Percentiles rank a stretch among this genome's conserved stretches.
These are phyloP conservation scores for Phaffia tasmanica DNA, from an alignment of 768 basidiomycete genomes.

Conservation along the genomic window DNA sequence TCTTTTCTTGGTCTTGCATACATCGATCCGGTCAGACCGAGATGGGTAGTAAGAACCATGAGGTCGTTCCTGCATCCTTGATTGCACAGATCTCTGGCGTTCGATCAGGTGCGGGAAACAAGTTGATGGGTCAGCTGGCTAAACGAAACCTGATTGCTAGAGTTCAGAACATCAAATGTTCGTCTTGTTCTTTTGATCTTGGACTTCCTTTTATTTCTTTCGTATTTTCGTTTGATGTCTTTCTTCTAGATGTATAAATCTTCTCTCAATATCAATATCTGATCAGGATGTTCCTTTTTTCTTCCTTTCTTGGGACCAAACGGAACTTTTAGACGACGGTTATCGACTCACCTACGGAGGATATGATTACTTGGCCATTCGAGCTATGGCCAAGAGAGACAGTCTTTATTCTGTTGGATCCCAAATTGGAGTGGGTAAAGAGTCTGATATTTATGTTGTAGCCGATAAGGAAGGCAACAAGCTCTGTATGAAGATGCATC, in stretches of 20 bases:
- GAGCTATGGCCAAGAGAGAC: constrained; percentile 80
- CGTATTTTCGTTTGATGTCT: neutral
- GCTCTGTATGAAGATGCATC: constrained; percentile 85
- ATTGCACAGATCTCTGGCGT: constrained; percentile 90
- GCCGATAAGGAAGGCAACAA: constrained; percentile 72
- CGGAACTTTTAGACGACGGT: constrained; percentile 63
- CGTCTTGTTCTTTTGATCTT: constrained; percentile 29
- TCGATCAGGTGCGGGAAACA: constrained; percentile 84
- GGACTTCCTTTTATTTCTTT: neutral
- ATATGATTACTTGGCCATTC: constrained; percentile 92
- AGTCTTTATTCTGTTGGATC: constrained; percentile 86
- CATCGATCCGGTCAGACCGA: constrained; percentile 54
- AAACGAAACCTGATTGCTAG: constrained; percentile 82
- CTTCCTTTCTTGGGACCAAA: neutral
- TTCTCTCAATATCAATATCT: neutral
- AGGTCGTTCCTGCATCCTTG: constrained; percentile 78
- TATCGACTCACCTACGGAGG: constrained; percentile 96
- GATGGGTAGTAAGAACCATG: constrained; percentile 96
- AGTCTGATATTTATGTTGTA: constrained; percentile 72
- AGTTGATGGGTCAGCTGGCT: constrained; percentile 74
- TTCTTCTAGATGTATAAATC: neutral
- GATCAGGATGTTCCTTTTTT: neutral
- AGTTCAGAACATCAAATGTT: constrained; percentile 88
- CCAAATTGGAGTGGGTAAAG: constrained; percentile 97
- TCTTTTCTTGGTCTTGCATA: neutral